A percentile compares a stretch with the other conserved stretches of the same genome.
Conservation (phyloP, 202 grass and related monocot species). For the Zoysia matrella region DNA sequence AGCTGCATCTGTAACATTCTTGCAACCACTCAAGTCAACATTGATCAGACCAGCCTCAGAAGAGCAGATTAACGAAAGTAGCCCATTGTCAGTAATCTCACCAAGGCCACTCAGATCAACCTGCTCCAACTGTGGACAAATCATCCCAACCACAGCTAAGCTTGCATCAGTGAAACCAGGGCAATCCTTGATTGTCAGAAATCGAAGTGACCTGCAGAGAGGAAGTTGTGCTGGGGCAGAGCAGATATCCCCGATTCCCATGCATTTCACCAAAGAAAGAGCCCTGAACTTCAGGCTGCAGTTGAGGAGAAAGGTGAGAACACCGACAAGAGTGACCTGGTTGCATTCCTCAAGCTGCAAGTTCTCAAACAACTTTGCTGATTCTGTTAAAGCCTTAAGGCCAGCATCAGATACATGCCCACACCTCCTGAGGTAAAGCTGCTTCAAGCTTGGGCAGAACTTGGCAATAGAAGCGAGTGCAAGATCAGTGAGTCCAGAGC, state of each 20-base stretch:
- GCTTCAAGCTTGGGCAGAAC: slow-evolving; percentile 59
- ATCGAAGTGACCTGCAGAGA: slow-evolving; percentile 70
- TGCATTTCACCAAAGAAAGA: slow-evolving; percentile 86
- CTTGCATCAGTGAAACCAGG: slow-evolving; percentile 85
- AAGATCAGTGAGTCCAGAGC: slow-evolving; percentile 82
- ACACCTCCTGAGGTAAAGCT: slow-evolving; percentile 66
- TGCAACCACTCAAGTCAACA: slow-evolving; percentile 80
- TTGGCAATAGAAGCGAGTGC: slow-evolving; percentile 39
- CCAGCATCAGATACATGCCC: slow-evolving; percentile 75
- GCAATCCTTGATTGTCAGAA: slow-evolving; percentile 80
- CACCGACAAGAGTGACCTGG: slow-evolving; percentile 67
- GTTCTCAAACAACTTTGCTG: slow-evolving; percentile 66
- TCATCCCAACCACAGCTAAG: slow-evolving; percentile 72
- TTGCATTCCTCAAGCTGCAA: slow-evolving; percentile 88
- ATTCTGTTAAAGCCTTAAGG: slow-evolving; percentile 61
- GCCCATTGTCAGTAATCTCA: slow-evolving; percentile 67
- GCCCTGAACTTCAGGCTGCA: slow-evolving; percentile 68
- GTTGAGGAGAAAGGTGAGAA: slow-evolving; percentile 67
- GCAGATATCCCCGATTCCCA: slow-evolving; percentile 71
- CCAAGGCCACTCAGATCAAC: slow-evolving; percentile 78
- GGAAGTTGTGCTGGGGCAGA: slow-evolving; percentile 64
- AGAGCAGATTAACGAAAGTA: slow-evolving; percentile 70
- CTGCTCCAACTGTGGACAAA: slow-evolving; percentile 85
- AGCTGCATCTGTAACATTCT: slow-evolving; percentile 75
- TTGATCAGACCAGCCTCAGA: slow-evolving; percentile 64